Conservation (phyloP, 1,284 basidiomycete species). For the Malassezia slooffiae region DNA sequence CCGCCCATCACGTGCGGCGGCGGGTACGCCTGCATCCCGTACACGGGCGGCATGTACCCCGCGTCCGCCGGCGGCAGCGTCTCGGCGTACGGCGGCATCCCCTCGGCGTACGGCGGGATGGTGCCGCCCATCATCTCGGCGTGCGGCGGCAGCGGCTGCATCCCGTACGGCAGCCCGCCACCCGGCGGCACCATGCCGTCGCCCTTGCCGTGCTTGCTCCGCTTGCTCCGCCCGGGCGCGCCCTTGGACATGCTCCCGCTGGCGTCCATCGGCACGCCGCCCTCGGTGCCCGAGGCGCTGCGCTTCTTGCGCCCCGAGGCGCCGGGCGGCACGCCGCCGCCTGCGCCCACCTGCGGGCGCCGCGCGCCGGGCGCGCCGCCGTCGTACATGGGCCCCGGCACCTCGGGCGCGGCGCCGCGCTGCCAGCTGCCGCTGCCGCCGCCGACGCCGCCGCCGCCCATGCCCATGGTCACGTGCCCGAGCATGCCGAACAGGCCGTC, state of each 20-base stretch:
- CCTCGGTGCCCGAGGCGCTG: conserved; percentile 22
- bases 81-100: too few relatives aligned
- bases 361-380: conserved; percentile 12
- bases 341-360: conserved; percentile 49
- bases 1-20: conserved; percentile 16
- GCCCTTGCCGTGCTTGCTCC: conserved; percentile 27
- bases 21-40: conserved; percentile 15
- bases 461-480: conserved; percentile 44
- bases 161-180: too few relatives aligned
- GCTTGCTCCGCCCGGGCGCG: conserved; percentile 23
- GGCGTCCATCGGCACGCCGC: conserved; percentile 15
- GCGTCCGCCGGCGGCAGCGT: too few relatives aligned
- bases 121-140: conserved; percentile 16
- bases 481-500: conserved; percentile 48
- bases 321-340: conserved; percentile 13
- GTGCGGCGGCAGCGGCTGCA: too few relatives aligned
- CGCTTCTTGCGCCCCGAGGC: conserved; percentile 28
- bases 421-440: conserved; percentile 1
- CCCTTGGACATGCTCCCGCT: conserved; percentile 31
- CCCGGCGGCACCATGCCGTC: conserved; percentile 3
- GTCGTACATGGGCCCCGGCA: conserved; percentile 1
- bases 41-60: conserved; percentile 16
- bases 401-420: not conserved
- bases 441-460: conserved; percentile 18
- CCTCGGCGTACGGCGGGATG: conserved; percentile 39